Conservation (phyloP, 495 filamentous ascomycete genomes). For the Elaphomyces granulatus region DNA sequence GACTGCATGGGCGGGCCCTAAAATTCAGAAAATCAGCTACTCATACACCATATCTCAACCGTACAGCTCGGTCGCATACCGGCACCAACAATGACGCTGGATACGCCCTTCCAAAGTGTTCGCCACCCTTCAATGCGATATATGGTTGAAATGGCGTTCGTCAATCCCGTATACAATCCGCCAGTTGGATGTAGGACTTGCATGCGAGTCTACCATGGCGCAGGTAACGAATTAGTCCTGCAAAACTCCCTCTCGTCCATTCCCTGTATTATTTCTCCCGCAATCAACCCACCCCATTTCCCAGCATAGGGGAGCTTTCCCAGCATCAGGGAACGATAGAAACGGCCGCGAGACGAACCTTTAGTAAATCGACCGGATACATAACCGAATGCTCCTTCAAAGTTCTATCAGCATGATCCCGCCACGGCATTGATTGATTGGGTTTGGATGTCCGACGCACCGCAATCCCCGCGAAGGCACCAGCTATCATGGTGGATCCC, state of each 20-base stretch:
- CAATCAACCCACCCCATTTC: not conserved
- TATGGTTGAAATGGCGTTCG: slow-evolving; percentile 84
- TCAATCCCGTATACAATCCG: slow-evolving; percentile 78
- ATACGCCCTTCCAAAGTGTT: slow-evolving; percentile 91
- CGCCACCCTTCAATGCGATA: slow-evolving; percentile 75
- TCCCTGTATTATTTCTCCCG: too few species aligned
- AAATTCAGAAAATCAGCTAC: slow-evolving; percentile 17
- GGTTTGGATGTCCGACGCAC: too few species aligned
- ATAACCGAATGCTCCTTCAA: slow-evolving; percentile 83
- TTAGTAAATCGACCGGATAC: slow-evolving; percentile 96
- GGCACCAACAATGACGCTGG: slow-evolving; percentile 89
- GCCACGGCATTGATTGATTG: slow-evolving; percentile 2
- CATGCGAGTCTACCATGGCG: slow-evolving; percentile 68
- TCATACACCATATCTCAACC: not conserved
- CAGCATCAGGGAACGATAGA: slow-evolving; percentile 1
- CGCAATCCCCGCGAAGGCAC: slow-evolving; percentile 93
- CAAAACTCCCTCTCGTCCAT: slow-evolving; percentile 3
- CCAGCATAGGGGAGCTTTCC: not conserved
- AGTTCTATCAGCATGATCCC: too few species aligned
- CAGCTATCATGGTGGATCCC: slow-evolving; percentile 71
- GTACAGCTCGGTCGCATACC: slow-evolving; percentile 37
- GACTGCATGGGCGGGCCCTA: slow-evolving; percentile 91
- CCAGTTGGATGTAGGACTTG: slow-evolving; percentile 83
- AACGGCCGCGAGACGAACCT: slow-evolving; percentile 46
- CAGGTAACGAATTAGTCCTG: slow-evolving; percentile 6